Percentiles rank a stretch among this genome's conserved stretches.
phyloP scores from a whole-genome alignment of 208 protist genomes.

The Plasmodiophora brassicae region DNA sequence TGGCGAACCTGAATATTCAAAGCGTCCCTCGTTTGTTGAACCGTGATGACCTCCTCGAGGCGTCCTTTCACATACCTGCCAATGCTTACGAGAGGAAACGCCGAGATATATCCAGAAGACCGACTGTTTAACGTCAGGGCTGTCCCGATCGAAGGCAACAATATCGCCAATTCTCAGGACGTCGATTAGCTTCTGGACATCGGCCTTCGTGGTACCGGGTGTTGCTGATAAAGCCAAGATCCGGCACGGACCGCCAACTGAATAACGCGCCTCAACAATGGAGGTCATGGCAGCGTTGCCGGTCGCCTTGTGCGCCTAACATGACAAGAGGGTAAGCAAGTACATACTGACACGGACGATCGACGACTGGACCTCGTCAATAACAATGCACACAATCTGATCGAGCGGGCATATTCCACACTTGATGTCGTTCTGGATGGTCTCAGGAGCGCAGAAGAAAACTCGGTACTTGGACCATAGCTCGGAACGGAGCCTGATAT shows the following conservation, averaged over 20 bases:
- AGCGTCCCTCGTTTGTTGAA: too few relatives aligned
- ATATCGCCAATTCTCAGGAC: constrained; percentile 41
- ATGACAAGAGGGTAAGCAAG: constrained; percentile 43
- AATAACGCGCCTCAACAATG: neutral
- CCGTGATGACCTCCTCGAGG: neutral
- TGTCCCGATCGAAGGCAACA: neutral
- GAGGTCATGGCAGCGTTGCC: constrained; percentile 49
- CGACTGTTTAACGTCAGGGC: constrained; percentile 38
- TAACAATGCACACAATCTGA: constrained; percentile 39
- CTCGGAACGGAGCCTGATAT: neutral
- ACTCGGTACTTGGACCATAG: constrained; percentile 44
- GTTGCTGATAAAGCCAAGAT: constrained; percentile 58
- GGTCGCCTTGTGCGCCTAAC: constrained; percentile 55
- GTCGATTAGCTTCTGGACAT: constrained; percentile 46
- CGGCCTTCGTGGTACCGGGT: constrained; percentile 43
- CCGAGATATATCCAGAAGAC: neutral
- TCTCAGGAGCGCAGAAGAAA: constrained; percentile 59
- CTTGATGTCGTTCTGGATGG: constrained; percentile 51
- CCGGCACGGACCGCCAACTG: constrained; percentile 28
- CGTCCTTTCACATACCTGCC: constrained; percentile 11
- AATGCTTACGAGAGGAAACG: neutral
- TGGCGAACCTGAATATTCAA: too few relatives aligned
- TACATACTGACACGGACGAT: too few relatives aligned
- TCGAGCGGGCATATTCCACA: constrained; percentile 30
- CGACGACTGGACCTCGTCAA: constrained; percentile 29